Evolutionary conservation across 106 monocot genomes (phyloP).

Genomic region (Amphibolis antarctica): DNA sequence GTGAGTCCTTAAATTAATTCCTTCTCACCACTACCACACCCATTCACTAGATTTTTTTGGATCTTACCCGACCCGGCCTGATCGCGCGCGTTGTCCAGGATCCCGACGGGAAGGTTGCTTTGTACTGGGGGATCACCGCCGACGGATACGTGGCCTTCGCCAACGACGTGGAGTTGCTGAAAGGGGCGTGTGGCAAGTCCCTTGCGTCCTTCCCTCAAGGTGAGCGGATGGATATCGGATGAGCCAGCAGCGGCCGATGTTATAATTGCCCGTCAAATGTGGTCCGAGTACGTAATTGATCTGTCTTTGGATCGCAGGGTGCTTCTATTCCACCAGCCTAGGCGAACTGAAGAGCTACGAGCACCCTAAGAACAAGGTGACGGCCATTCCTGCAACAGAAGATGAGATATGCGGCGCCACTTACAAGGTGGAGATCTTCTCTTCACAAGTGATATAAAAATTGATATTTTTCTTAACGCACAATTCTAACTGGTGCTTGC

Average conservation of each 20-base stretch:
- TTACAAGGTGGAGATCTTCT: slow-evolving; percentile 45
- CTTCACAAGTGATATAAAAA: too few relatives aligned
- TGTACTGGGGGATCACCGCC: slow-evolving; percentile 91
- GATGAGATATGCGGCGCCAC: slow-evolving; percentile 94
- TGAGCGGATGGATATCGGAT: slow-evolving; percentile 3
- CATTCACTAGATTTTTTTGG: not conserved
- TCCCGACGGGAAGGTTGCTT: slow-evolving; percentile 53
- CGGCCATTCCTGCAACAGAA: slow-evolving; percentile 55
- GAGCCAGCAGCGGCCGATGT: too few relatives aligned
- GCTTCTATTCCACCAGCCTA: slow-evolving; percentile 59
- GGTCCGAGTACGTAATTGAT: too few relatives aligned
- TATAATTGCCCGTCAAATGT: too few relatives aligned
- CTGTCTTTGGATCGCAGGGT: slow-evolving; percentile 36
- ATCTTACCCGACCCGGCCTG: too few relatives aligned
- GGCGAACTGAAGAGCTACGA: slow-evolving; percentile 85
- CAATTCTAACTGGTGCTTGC: too few relatives aligned
- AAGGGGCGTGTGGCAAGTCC: slow-evolving; percentile 90
- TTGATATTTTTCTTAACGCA: too few relatives aligned
- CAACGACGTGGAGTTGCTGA: slow-evolving; percentile 69
- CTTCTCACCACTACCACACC: not conserved
- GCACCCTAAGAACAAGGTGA: slow-evolving; percentile 92
- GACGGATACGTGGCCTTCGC: slow-evolving; percentile 84
- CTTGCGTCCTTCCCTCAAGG: slow-evolving; percentile 92
- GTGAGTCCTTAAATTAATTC: slow-evolving; percentile 24
- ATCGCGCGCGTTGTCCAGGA: slow-evolving; percentile 25